Base-by-base conservation (phyloP, 2,329 filamentous ascomycete genomes). In the Alternaria hordeiaustralica region DNA sequence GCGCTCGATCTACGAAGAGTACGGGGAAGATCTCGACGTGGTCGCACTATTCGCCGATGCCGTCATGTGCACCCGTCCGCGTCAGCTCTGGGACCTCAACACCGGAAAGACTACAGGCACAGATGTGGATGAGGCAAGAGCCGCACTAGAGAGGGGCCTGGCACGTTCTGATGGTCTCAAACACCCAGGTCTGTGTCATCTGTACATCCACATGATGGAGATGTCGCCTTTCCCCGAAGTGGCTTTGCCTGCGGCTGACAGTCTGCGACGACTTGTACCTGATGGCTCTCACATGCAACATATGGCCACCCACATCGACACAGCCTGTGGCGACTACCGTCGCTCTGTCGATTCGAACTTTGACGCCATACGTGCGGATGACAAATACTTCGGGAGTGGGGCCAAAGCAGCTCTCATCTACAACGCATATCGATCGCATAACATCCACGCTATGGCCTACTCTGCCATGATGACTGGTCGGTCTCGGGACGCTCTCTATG, bases 51-150 rank as follows among this genome's bases (percentile, higher is more conserved):
- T 86, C 67, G 87, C 86, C 2, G 89, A 90, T 68, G 82, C 87
- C 0, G 69, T 90, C 53, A 89, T 90, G 86, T 89, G 88, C 58
- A 73, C 88, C 5, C 88, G 84, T 0, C 87, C 88, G 0, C 89
- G 88, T 87, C 79, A 82, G 54, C 77, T 90, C 9, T 90, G 87
- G 87, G 84, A 89, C 65, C 57, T 88, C 8, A 68, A 78, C 2
- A 88, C 83, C 1, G 87, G 87, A 4, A 46, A 84, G 26, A 87
- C 89, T 0, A 82, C 47, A 21, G 47, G 46, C 4, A 13, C n/a
- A 10, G 46, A 53, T 13, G 45, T 47, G 13, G 59, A 44, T 10
- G 59, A 50, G 12, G 58, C 33, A 4, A 61, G 41, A 33, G 21
- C 9, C 13, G 57, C 47, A 3, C 12, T 59, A 2, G 47, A 59